phyloP scores from a whole-genome alignment of 257 asterid species.

The Jacaranda mimosifolia region DNA sequence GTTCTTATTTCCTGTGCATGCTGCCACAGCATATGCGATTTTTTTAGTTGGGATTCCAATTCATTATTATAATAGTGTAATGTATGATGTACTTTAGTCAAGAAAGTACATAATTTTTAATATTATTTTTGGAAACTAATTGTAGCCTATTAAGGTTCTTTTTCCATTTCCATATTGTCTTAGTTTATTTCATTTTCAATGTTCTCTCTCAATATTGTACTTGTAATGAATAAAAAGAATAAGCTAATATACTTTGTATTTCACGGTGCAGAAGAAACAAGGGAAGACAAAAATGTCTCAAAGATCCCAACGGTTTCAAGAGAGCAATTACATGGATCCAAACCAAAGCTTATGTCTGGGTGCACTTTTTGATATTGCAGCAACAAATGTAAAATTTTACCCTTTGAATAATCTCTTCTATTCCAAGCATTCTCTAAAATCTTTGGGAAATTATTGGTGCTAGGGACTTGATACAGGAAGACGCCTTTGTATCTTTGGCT shows the following conservation, averaged over 20 bases:
- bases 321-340: conserved; percentile 97
- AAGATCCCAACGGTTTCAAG: conserved; percentile 75
- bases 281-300: conserved; percentile 63
- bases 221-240: not conserved
- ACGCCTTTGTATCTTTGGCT: conserved; percentile 92
- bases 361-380: conserved; percentile 97
- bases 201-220: not conserved
- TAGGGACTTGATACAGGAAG: conserved; percentile 94
- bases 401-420: conserved; percentile 9
- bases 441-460: conserved; percentile 24
- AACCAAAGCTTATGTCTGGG: conserved; percentile 88
- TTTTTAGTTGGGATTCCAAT: not conserved
- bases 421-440: conserved; percentile 7
- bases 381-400: conserved; percentile 74
- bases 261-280: conserved; percentile 68
- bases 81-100: conserved; percentile 3
- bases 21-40: no score
- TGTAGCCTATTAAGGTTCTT: conserved; percentile 23
- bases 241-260: conserved; percentile 17
- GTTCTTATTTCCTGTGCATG: no score
- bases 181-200: not conserved
- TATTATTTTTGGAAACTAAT: conserved; percentile 15
- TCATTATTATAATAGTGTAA: not conserved
- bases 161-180: not conserved
- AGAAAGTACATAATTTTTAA: conserved; percentile 7